Evolutionary conservation across 148 eudicot genomes (phyloP).

Genomic region (Rhododendron molle): DNA sequence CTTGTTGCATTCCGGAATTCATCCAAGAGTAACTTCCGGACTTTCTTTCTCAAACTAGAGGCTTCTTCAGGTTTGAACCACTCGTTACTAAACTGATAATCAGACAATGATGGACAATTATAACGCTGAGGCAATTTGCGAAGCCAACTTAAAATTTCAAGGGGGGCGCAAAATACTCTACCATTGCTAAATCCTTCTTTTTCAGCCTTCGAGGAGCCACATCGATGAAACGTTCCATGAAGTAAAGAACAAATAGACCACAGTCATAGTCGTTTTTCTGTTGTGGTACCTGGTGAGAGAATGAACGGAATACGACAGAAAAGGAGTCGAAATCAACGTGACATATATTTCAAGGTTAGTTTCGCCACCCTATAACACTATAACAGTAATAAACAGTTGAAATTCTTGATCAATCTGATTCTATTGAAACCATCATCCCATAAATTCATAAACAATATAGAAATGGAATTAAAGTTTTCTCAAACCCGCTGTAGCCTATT

Average conservation of each 20-base stretch:
- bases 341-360: neutral
- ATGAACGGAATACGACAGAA: neutral
- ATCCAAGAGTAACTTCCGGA: conserved; percentile 39
- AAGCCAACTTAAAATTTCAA: neutral
- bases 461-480: neutral
- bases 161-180: conserved; percentile 6
- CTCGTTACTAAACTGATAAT: conserved; percentile 53
- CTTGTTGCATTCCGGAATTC: conserved; percentile 35
- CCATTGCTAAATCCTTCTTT: conserved; percentile 44
- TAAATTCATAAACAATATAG: neutral
- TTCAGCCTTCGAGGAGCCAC: conserved; percentile 71
- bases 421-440: neutral
- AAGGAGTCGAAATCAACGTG: neutral
- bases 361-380: neutral
- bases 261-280: conserved; percentile 90
- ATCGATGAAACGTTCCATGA: conserved; percentile 75
- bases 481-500: neutral
- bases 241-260: conserved; percentile 85
- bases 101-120: neutral
- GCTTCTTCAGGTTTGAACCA: conserved; percentile 89
- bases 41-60: conserved; percentile 65
- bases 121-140: neutral
- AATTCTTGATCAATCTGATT: neutral
- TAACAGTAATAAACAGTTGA: neutral
- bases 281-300: conserved; percentile 62